phyloP scores from a whole-genome alignment of 164 flowering plant genomes.

The Magnolia officinalis region DNA sequence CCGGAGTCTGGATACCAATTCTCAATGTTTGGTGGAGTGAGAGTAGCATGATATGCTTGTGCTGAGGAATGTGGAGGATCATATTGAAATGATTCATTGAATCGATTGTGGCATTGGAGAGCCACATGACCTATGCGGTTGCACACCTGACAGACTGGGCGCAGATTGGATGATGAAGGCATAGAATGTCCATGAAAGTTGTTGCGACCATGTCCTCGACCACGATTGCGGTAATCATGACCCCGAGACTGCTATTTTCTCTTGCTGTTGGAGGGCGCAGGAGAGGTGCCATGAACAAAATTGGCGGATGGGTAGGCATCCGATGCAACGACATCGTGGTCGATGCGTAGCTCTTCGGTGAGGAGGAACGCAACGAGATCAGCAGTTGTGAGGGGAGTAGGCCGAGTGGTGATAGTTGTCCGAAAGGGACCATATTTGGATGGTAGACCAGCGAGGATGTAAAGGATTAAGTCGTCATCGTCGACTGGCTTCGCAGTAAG shows the following conservation, averaged over 20 bases:
- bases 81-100: background rate
- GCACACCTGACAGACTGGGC: background rate
- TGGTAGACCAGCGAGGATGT: no score
- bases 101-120: conserved; percentile 1
- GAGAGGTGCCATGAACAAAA: background rate
- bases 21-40: no score
- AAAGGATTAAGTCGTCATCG: no score
- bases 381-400: no score
- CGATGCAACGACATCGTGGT: no score
- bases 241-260: background rate
- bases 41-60: no score
- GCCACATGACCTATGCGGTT: conserved; percentile 1
- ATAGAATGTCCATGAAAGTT: background rate
- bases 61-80: background rate
- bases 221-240: background rate
- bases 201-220: background rate
- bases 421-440: no score
- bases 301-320: background rate
- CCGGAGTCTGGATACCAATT: no score
- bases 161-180: background rate
- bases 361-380: no score
- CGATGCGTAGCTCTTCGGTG: background rate
- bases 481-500: no score
- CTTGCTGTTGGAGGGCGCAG: background rate
- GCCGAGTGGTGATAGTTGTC: no score